Evolutionary conservation across 2,329 filamentous ascomycete species (phyloP).

Genomic region (Arthrinium puccinioides): DNA sequence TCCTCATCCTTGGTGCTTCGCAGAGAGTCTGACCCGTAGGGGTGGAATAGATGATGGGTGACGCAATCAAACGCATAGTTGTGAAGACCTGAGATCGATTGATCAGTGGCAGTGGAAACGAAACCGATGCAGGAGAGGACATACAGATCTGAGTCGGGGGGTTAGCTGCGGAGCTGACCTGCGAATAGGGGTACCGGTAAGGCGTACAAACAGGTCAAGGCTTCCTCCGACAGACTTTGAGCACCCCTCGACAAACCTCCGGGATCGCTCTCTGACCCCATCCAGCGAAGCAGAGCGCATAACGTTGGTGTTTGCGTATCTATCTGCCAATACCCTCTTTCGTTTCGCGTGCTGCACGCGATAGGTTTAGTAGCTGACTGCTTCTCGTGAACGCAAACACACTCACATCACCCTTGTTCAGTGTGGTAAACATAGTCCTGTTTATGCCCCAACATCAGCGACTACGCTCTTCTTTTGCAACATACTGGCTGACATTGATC

Average conservation of each 20-base stretch:
- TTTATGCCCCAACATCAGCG: too few relatives aligned
- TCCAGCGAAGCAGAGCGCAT: constrained; percentile 46
- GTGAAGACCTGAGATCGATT: constrained; percentile 37
- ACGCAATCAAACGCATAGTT: constrained; percentile 64
- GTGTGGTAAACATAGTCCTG: constrained; percentile 53
- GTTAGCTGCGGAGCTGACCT: not conserved
- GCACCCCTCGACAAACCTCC: constrained; percentile 48
- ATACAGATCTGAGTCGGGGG: not conserved
- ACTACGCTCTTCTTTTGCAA: too few relatives aligned
- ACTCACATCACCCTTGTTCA: constrained; percentile 46
- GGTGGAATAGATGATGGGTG: constrained; percentile 63
- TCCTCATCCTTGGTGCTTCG: constrained; percentile 46
- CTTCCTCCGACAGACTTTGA: constrained; percentile 32
- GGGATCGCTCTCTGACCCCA: constrained; percentile 51
- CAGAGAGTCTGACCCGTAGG: constrained; percentile 55
- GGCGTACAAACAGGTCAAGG: constrained; percentile 54
- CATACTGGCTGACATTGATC: too few relatives aligned
- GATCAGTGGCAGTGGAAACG: constrained; percentile 4
- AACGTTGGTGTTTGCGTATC: constrained; percentile 63
- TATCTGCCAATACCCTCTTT: constrained; percentile 56
- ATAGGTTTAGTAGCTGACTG: too few relatives aligned
- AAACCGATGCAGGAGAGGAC: constrained; percentile 2
- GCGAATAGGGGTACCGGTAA: not conserved
- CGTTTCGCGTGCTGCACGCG: constrained; percentile 49
- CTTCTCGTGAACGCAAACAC: too few relatives aligned